Base-by-base conservation (phyloP, 108 stramenopile genomes). In the Nitzschia putrida region DNA sequence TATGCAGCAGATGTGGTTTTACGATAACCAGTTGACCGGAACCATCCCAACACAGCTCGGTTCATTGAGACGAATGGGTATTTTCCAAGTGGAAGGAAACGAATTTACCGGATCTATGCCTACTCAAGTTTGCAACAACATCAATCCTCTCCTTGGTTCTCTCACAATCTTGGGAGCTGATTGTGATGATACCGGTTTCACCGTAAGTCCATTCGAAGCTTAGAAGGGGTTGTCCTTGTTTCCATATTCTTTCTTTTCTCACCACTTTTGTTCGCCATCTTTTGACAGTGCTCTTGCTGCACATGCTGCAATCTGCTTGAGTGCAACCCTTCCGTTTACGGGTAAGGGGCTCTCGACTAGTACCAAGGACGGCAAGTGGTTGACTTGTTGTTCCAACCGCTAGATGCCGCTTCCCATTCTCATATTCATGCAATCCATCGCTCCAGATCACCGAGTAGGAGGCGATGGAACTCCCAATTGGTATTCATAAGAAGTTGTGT, bases 41-140 rank as follows among this genome's bases (percentile, higher is more conserved):
- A 13, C 66, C 20, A 83, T 90, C 56, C 90, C 90, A 16, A 25
- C 76, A 14, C 79, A 84, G 64, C 66, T 82, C 26, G 83, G 83
- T 18, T 53, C 61, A 25, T 55, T 76, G 63, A 67, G 22, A 21
- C 34, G 26, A 18, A 58, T 83, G 67, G 49, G 76, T 39, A 73
- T 78, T 40, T 50, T 85, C 18, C 81, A 79, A 58, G 20, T 80
- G 18, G 68, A 82, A 39, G 64, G 60, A 12, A 82, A 82, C 60
- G 39, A 22, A 6, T 60, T 85, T 8, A 64, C 50, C 10, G 84
- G 84, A 14, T 53, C 66, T 0, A 45, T 85, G 57, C 76, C 84
- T 14, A 25, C 63, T 7, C 26, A 37, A 13, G 34, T 76, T 11
- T 76, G 73, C 52, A 13, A 21, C 10, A 53, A 54, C 14, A 49